Evolutionary conservation across 208 protist genomes (phyloP), one percentile per base, ranked within the genome.

Genomic region (Trypanosoma caninum): DNA sequence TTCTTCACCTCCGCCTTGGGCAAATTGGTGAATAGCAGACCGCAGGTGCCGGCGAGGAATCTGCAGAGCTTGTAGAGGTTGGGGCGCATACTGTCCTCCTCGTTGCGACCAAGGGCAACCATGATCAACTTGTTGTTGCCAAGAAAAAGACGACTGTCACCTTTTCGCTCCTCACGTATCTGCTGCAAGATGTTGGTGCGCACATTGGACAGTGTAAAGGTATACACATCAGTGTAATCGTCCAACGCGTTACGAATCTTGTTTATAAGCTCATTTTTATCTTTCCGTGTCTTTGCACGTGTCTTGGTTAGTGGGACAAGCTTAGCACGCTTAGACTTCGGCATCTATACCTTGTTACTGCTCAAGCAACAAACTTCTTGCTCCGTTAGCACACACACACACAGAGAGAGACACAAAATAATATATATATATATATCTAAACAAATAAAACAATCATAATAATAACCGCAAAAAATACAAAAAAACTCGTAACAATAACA

Each of bases 71-170:
- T 96, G 79, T 96, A 78, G n/a, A 97, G 62, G 70, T 97, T 94
- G 10, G 77, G 53, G 23, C 58, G 54, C 59, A 87, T 74, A 48
- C 85, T 87, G 41, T 79, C 90, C 58, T 88, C 88, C 63, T 84
- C 71, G 22, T 89, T 86, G 2, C 78, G 70, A 20, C 96, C 96
- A 33, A 98, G 65, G 4, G 94, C 94, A 59, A 97, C 79, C 66
- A 78, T 76, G 84, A 98, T 97, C 33, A 98, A 70, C 55, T 95
- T 94, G 74, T 98, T 98, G 74, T 97, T 97, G 40, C 96, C 96
- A 13, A 97, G 74, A 60, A 97, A 97, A 33, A 98, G 71, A 27
- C 84, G 72, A 65, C 85, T 93, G 62, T 93, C 83, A n/a, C 8
- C 74, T 13, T 45, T 75, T n/a, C 82, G 91, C 63, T 95, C 85